A percentile compares a stretch with the other conserved stretches of the same genome.
These are phyloP conservation scores for Lentinus tigrinus DNA, from an alignment of 768 basidiomycete genomes.

Conservation along the genomic window DNA sequence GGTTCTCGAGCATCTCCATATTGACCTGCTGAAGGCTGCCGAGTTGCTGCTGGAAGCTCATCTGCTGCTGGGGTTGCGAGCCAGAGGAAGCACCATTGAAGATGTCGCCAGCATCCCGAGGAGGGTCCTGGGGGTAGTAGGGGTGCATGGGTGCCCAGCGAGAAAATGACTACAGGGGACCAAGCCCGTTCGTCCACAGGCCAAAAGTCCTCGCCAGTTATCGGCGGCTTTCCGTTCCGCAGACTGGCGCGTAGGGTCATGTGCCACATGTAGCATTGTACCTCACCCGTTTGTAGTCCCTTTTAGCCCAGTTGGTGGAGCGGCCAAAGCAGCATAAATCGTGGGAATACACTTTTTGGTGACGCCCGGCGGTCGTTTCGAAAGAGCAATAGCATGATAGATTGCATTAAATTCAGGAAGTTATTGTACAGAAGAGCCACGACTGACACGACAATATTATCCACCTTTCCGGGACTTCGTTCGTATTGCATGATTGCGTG, in stretches of 20 bases:
- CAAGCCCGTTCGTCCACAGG: neutral
- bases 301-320: constrained; percentile 49
- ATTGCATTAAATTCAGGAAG: too few species aligned
- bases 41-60: constrained; percentile 19
- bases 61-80: constrained; percentile 19
- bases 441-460: too few species aligned
- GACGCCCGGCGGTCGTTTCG: too few species aligned
- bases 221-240: neutral
- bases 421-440: too few species aligned
- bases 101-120: constrained; percentile 17
- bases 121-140: constrained; percentile 25
- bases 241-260: too few species aligned
- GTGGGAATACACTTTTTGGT: too few species aligned
- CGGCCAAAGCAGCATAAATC: too few species aligned
- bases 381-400: too few species aligned
- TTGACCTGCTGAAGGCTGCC: constrained; percentile 30
- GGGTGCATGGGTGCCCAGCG: constrained; percentile 18
- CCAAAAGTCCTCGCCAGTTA: neutral
- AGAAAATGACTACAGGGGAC: neutral
- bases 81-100: constrained; percentile 13
- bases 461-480: too few species aligned
- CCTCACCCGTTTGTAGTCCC: too few species aligned
- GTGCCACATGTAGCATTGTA: too few species aligned
- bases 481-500: too few species aligned
- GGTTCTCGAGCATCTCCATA: constrained; percentile 49